Evolutionary conservation across 441 rosid genomes (phyloP), one percentile per base, ranked within the genome.

Genomic region (Arabidopsis lyrata): DNA sequence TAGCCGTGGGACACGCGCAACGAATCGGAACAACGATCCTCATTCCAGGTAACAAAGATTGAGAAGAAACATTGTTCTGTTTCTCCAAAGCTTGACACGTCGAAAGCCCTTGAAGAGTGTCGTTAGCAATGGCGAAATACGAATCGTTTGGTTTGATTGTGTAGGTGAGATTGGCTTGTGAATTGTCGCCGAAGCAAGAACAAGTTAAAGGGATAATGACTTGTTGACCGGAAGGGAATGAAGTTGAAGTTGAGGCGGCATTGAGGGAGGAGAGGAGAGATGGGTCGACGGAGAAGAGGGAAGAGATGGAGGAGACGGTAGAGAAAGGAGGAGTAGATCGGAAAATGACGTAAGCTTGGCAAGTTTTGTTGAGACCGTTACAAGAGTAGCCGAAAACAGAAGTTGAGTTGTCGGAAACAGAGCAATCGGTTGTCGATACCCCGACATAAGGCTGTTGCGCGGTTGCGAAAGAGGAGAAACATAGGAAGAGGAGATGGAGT

Each of bases 1-100:
- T 86, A 77, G 74, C 87, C 5, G 90, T 86, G 12, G 94, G 90
- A 79, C 96, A 93, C 70, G 94, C 97, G 74, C 96, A 91, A 79
- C 91, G 80, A 24, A 84, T 68, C 0, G 96, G 93, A 79, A 87
- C 82, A n/a, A 32, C 54, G 3, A 88, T 57, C 20, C 69, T 78
- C 32, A 73, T 65, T 41, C 91, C 91, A 13, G 70, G 5, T 15
- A 41, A 16, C 44, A 88, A 58, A 64, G 76, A 14, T 1, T 11
- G 54, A 18, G 86, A 66, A 0, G 52, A 47, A 31, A 59, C 77
- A 58, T 31, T 54, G 62, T 79, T 86, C 75, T 83, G 84, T 53
- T 69, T 71, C 72, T 67, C 70, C 56, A 91, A 24, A 57, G 97
- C 90, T 74, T 87, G 95, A 71, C 97, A 90, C 3, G 93, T 91